Base-by-base conservation (phyloP, 2,329 filamentous ascomycete species). In the Fusarium metavorans region DNA sequence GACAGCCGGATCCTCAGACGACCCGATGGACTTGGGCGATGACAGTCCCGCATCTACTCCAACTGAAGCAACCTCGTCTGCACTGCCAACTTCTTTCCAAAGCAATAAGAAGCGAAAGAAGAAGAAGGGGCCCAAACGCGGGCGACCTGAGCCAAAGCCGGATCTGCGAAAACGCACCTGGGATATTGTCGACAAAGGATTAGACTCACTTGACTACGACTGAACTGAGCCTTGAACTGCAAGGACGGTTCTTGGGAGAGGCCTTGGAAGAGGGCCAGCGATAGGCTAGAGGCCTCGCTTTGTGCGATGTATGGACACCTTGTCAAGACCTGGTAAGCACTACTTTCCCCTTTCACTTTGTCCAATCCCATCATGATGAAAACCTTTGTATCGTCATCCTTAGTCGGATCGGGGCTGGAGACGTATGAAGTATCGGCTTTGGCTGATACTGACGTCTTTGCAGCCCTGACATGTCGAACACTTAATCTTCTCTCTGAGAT, bases 321-420 rank as follows among this genome's bases (percentile, higher is more conserved):
- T 64, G n/a, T 11, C 27, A 23, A 14, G 16, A 18, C 50, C 27
- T 6, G 60, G 76, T 78, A 68, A 71, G 73, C 72, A 54, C 6
- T 5, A 27, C 54, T 57, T 58, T 23, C 6, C 52, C 48, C 64
- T 35, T 52, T 4, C 35, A 56, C 64, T 54, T 7, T 20, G 37
- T n/a, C 48, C 61, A 32, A 18, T 59, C 73, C 70, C 68, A 72
- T 71, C 70, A 93, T 96, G 95, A 97, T 96, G 95, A 97, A 91
- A 95, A 87, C 83, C 83, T 89, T 85, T 72, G 77, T 95, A 95
- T 95, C 93, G 94, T 97, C 95, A 97, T 97, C 95, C 95, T 97
- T 97, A 97, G 94, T 88, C 95, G 89, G 92, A 97, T 83, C 80
- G 70, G 73, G 75, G 74, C 73, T 77, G 73, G 73, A 73, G 78